Base-by-base conservation (phyloP, 108 stramenopile genomes). In the Phaeodactylum tricornutum region DNA sequence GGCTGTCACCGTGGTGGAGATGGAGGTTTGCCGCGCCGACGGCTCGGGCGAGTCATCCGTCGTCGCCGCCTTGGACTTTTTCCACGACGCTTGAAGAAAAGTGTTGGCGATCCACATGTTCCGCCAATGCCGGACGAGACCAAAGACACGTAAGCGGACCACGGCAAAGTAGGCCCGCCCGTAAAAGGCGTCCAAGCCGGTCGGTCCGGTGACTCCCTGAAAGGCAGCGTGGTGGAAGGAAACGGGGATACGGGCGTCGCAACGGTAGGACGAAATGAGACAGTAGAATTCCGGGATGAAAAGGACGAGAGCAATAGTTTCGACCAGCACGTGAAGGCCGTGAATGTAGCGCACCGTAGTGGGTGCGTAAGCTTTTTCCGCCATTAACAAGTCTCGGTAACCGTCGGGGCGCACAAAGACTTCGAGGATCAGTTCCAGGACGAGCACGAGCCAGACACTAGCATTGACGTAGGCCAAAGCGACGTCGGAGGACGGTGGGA, bases 81-180 rank as follows among this genome's bases (percentile, higher is more conserved):
- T n/a, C n/a, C n/a, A n/a, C n/a, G n/a, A n/a, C n/a, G n/a, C n/a
- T n/a, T n/a, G n/a, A n/a, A n/a, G n/a, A 5, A 52, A 79, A 6
- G 79, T 71, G 28, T 62, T 67, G 25, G 65, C 66, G 24, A 89
- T 56, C 77, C 80, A 84, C 72, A 79, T 74, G 20, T 84, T 66
- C 26, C 74, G 76, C 81, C 79, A 86, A 47, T 90, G 88, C 12
- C 88, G 74, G 21, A 90, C 74, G 12, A 84, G 56, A 8, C 76
- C 81, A 69, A 84, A 90, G 15, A 85, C 49, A 28, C 88, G 81
- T 25, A 90, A 50, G 4, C 49, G 59, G 21, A 69, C 52, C 25
- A 80, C 26, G 14, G 56, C 72, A 29, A 80, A 43, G 32, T 48
- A 61, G 22, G 57, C 59, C n/a, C 57, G 45, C 6, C 75, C 88